Conservation (phyloP, 73 alveolate genomes). For the Strombidium stylifer region DNA sequence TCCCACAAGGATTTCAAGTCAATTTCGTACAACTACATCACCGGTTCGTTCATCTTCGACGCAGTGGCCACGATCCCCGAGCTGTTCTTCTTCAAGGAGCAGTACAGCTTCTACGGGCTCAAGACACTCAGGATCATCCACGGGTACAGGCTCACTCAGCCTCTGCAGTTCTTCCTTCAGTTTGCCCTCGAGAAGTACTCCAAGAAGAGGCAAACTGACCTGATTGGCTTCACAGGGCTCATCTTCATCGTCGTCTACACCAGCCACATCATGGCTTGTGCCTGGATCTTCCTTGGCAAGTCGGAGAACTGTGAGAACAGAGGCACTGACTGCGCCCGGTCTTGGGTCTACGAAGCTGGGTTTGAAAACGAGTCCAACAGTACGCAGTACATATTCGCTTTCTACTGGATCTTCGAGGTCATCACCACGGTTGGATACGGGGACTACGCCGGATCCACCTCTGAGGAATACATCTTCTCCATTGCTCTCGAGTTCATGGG, state of each 20-base stretch:
- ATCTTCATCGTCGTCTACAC: constrained; percentile 26
- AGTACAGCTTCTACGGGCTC: not conserved
- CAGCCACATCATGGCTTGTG: constrained; percentile 40
- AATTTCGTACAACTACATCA: constrained; percentile 3
- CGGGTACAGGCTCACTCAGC: constrained; percentile 8
- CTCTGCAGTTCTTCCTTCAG: constrained; percentile 11
- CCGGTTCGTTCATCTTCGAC: constrained; percentile 34
- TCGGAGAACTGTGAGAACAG: not conserved
- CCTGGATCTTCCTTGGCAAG: constrained; percentile 27
- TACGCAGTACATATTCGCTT: constrained; percentile 22
- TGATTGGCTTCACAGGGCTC: not conserved
- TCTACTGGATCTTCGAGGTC: constrained; percentile 33
- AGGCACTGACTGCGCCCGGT: not conserved
- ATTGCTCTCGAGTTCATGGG: constrained; percentile 42
- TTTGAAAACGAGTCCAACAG: not conserved
- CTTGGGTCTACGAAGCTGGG: constrained; percentile 19
- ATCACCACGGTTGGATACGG: constrained; percentile 59
- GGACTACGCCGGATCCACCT: constrained; percentile 19
- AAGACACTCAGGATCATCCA: constrained; percentile 10
- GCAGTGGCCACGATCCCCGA: constrained; percentile 23
- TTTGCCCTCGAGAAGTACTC: constrained; percentile 1
- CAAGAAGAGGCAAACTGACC: constrained; percentile 7
- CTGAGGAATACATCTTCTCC: constrained; percentile 22
- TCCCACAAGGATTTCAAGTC: not conserved
- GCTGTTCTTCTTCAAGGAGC: constrained; percentile 5